These are phyloP conservation scores for Delonix regia DNA, from an alignment of 306 rosid genomes.

Conservation along the genomic window DNA sequence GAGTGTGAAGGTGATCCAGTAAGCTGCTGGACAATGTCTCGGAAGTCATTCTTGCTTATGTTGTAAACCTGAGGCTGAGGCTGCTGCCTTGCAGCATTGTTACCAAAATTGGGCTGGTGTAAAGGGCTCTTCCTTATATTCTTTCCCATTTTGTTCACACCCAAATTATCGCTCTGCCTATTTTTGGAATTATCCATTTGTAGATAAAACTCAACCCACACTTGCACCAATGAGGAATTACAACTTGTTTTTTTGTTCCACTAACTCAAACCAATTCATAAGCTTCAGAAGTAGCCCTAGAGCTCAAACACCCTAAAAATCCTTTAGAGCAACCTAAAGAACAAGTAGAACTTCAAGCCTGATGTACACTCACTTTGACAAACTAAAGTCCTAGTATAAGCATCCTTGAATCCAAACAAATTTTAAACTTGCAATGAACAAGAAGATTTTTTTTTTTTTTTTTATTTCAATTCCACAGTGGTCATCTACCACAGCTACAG, in stretches of 20 bases:
- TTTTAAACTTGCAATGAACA: constrained; percentile 7
- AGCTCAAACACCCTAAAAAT: background rate
- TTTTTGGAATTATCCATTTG: constrained; percentile 63
- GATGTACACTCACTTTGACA: background rate
- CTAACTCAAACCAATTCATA: background rate
- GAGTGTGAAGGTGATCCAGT: constrained; percentile 95
- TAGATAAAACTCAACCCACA: constrained; percentile 16
- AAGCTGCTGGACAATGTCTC: constrained; percentile 93
- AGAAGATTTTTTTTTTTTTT: background rate
- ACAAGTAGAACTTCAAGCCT: background rate
- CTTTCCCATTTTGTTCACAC: constrained; percentile 88
- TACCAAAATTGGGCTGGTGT: constrained; percentile 80
- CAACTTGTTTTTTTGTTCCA: background rate
- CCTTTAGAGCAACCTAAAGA: constrained; percentile 1
- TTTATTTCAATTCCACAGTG: constrained; percentile 5
- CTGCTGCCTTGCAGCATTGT: constrained; percentile 71
- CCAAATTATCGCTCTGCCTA: constrained; percentile 74
- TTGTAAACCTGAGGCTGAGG: constrained; percentile 98
- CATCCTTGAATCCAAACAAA: constrained; percentile 33
- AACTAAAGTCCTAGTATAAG: background rate
- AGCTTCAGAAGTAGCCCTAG: background rate
- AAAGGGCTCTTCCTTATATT: constrained; percentile 90
- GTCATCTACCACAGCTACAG: background rate
- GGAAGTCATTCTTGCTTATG: constrained; percentile 90
- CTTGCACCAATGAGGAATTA: background rate